Percentiles rank a stretch among this genome's conserved stretches.
phyloP scores from a whole-genome alignment of 305 asterid species.

The Fraxinus ornus region DNA sequence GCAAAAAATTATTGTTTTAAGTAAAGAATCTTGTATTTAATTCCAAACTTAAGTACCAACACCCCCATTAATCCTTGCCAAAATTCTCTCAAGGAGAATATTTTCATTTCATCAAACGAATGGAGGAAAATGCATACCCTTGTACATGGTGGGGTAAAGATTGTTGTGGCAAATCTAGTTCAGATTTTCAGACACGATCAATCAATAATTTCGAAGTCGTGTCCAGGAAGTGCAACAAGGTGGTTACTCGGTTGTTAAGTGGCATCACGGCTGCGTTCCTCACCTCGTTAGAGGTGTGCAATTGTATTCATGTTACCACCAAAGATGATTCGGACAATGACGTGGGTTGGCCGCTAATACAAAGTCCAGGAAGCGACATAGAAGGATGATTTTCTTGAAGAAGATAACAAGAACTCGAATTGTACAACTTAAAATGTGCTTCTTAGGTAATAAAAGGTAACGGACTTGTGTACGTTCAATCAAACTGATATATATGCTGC shows the following conservation, averaged over 20 bases:
- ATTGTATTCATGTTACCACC: constrained; percentile 39
- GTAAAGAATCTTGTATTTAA: not conserved
- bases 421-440: not conserved
- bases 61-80: not conserved
- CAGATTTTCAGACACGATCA: not conserved
- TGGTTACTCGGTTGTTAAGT: constrained; percentile 35
- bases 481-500: not conserved
- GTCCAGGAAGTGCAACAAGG: constrained; percentile 29
- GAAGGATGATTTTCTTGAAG: not conserved
- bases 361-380: not conserved
- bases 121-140: not conserved
- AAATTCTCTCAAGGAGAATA: not conserved
- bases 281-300: constrained; percentile 26
- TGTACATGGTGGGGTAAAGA: not conserved
- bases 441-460: not conserved
- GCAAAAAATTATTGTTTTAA: not conserved
- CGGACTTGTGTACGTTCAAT: not conserved
- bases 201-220: constrained; percentile 22
- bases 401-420: not conserved
- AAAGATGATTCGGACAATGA: not conserved
- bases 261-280: constrained; percentile 43
- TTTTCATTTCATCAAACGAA: not conserved
- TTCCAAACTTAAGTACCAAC: not conserved
- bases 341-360: not conserved
- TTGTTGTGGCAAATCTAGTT: not conserved